A percentile compares a stretch with the other conserved stretches of the same genome.
Evolutionary conservation across 306 rosid genomes (phyloP).

Genomic region (Gynostemma pentaphyllum): DNA sequence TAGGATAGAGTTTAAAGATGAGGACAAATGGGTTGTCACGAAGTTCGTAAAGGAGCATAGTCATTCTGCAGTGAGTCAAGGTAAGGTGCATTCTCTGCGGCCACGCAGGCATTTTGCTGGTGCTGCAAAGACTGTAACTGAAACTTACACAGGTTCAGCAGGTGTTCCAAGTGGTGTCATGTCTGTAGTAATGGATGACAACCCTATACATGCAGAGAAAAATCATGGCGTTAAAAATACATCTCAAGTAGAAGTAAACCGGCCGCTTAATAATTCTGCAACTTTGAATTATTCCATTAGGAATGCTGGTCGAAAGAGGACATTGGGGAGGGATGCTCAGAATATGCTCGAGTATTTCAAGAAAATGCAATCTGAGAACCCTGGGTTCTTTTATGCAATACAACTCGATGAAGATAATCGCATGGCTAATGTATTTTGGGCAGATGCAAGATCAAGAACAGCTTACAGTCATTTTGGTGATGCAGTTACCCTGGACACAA

Average conservation of each 20-base stretch:
- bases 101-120: slow-evolving; percentile 31
- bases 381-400: slow-evolving; percentile 26
- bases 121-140: slow-evolving; percentile 27
- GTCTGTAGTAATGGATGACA: slow-evolving; percentile 28
- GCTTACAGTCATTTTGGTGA: slow-evolving; percentile 28
- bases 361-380: slow-evolving; percentile 24
- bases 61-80: slow-evolving; percentile 25
- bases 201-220: slow-evolving; percentile 20
- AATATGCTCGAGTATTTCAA: slow-evolving; percentile 25
- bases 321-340: slow-evolving; percentile 25
- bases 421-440: slow-evolving; percentile 27
- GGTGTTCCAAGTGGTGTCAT: slow-evolving; percentile 33
- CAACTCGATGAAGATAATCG: slow-evolving; percentile 21
- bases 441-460: slow-evolving; percentile 23
- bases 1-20: slow-evolving; percentile 52
- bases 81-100: slow-evolving; percentile 29
- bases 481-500: slow-evolving; percentile 26
- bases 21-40: slow-evolving; percentile 30
- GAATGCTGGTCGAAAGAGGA: slow-evolving; percentile 31
- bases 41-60: slow-evolving; percentile 28
- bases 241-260: too few species aligned
- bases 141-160: slow-evolving; percentile 29
- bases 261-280: too few species aligned
- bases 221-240: slow-evolving; percentile 30
- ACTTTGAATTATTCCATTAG: too few species aligned